phyloP scores from a whole-genome alignment of 2,329 filamentous ascomycete species.

The Boeremia lycopersici region DNA sequence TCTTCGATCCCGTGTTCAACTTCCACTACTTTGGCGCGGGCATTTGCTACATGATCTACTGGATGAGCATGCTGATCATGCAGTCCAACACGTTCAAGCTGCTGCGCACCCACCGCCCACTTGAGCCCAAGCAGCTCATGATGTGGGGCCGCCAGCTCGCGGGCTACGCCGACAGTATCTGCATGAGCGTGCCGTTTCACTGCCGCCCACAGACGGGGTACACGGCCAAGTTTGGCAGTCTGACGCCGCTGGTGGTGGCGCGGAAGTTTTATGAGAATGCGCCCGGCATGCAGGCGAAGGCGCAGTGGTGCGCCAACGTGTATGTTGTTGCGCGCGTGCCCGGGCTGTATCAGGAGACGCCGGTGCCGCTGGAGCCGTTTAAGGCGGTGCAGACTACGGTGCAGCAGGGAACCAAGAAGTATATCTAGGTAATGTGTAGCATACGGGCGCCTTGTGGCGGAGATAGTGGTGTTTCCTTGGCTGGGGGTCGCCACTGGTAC shows the following conservation, averaged over 20 bases:
- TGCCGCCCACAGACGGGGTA: slow-evolving; percentile 37
- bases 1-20: slow-evolving; percentile 38
- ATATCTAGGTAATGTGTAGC: slow-evolving; percentile 16
- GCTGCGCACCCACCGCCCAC: slow-evolving; percentile 26
- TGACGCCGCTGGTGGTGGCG: slow-evolving; percentile 45
- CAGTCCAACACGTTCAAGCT: slow-evolving; percentile 44
- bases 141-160: slow-evolving; percentile 42
- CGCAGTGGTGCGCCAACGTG: slow-evolving; percentile 39
- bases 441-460: too few relatives aligned
- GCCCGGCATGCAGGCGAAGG: slow-evolving; percentile 33
- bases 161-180: slow-evolving; percentile 41
- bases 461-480: too few relatives aligned
- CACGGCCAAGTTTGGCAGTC: slow-evolving; percentile 39
- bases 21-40: slow-evolving; percentile 42
- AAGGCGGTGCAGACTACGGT: slow-evolving; percentile 35
- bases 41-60: slow-evolving; percentile 45
- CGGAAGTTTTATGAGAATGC: slow-evolving; percentile 41
- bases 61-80: slow-evolving; percentile 46
- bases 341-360: slow-evolving; percentile 36
- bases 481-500: too few relatives aligned
- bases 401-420: slow-evolving; percentile 26
- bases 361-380: slow-evolving; percentile 34
- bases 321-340: slow-evolving; percentile 39
- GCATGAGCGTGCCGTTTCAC: slow-evolving; percentile 41
- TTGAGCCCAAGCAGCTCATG: slow-evolving; percentile 38